Evolutionary conservation across 805 yeast genomes (phyloP).

Genomic region (Phaffomyces antillensis): DNA sequence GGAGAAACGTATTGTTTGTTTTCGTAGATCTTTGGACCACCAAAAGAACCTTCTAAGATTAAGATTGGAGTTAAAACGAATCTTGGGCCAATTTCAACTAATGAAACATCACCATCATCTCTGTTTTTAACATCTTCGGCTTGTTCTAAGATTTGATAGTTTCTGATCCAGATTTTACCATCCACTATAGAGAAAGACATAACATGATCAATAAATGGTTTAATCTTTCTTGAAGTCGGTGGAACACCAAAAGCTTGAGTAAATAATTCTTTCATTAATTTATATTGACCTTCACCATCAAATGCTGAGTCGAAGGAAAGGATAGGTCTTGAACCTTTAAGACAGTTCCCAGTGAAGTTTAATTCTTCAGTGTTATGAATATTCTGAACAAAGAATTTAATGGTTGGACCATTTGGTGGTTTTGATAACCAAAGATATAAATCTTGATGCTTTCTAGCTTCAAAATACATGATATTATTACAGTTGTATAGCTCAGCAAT

Average conservation of each 20-base stretch:
- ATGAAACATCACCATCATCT: constrained; percentile 57
- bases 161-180: constrained; percentile 91
- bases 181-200: constrained; percentile 90
- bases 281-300: constrained; percentile 59
- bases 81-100: constrained; percentile 96
- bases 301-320: constrained; percentile 82
- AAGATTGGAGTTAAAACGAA: constrained; percentile 88
- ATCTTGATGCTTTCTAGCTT: constrained; percentile 93
- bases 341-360: constrained; percentile 93
- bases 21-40: constrained; percentile 96
- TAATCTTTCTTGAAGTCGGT: constrained; percentile 82
- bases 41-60: constrained; percentile 91
- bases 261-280: constrained; percentile 76
- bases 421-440: constrained; percentile 91
- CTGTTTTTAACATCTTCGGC: constrained; percentile 47
- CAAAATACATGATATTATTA: constrained; percentile 89
- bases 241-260: constrained; percentile 90
- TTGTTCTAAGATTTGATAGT: constrained; percentile 75
- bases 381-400: constrained; percentile 89
- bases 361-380: constrained; percentile 94
- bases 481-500: constrained; percentile 96
- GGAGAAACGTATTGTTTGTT: constrained; percentile 96
- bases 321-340: constrained; percentile 91
- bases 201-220: constrained; percentile 94
- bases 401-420: constrained; percentile 97